These are phyloP conservation scores for Pseudozyma sp. DNA, from an alignment of 1,284 basidiomycete species.

Conservation along the genomic window DNA sequence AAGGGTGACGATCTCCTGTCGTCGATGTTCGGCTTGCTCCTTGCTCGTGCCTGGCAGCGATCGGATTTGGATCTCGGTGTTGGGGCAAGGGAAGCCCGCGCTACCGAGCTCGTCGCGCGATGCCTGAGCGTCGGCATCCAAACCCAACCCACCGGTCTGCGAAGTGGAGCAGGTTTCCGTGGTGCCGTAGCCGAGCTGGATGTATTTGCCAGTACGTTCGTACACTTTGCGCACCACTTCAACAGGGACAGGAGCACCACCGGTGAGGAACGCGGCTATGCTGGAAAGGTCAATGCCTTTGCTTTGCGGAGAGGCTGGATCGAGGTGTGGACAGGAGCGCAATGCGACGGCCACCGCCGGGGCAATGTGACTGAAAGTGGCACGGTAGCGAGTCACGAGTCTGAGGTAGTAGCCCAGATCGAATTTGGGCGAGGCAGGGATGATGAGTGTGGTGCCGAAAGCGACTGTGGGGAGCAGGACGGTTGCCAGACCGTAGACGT, in stretches of 20 bases:
- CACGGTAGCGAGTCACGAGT: constrained; percentile 64
- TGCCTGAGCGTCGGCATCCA: constrained; percentile 29
- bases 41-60: constrained; percentile 27
- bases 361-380: constrained; percentile 69
- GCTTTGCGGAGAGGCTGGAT: constrained; percentile 23
- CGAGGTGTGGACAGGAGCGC: constrained; percentile 65
- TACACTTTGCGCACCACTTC: constrained; percentile 68
- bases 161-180: constrained; percentile 52
- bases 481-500: constrained; percentile 65
- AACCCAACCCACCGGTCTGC: constrained; percentile 28
- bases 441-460: constrained; percentile 68
- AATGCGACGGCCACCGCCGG: constrained; percentile 70
- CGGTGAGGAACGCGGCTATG: constrained; percentile 67
- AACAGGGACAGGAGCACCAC: constrained; percentile 69
- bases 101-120: constrained; percentile 51
- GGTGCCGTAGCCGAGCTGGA: constrained; percentile 63
- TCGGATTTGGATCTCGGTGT: constrained; percentile 43
- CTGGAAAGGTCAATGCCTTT: constrained; percentile 65
- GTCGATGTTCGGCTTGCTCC: constrained; percentile 30
- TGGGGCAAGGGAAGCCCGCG: constrained; percentile 27
- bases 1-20: constrained; percentile 27
- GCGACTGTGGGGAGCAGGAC: constrained; percentile 62
- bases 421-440: constrained; percentile 62
- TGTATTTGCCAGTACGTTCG: constrained; percentile 66
- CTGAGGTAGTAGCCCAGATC: constrained; percentile 68